A percentile compares a stretch with the other conserved stretches of the same genome.
phyloP scores from a whole-genome alignment of 31 red algal species.

The Asparagopsis taxiformis region DNA sequence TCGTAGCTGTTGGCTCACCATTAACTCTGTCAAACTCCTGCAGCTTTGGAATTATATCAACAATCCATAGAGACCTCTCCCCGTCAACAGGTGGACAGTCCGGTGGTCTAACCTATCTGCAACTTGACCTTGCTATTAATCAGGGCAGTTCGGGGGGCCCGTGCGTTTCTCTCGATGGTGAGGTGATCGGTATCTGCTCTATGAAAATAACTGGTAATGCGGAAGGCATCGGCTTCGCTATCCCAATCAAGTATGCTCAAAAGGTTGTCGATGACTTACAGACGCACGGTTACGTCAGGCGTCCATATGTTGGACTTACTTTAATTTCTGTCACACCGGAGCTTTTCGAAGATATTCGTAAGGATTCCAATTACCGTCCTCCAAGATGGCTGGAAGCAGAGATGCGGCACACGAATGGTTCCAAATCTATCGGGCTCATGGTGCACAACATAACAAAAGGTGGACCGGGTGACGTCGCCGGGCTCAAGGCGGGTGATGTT shows the following conservation, averaged over 20 bases:
- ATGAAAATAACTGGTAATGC: conserved; percentile 84
- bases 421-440: conserved; percentile 54
- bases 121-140: conserved; percentile 93
- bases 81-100: conserved; percentile 55
- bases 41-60: conserved; percentile 82
- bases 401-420: conserved; percentile 53
- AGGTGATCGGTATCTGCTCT: conserved; percentile 90
- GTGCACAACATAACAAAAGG: conserved; percentile 80
- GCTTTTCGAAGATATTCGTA: conserved; percentile 59
- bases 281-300: conserved; percentile 72
- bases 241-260: conserved; percentile 90
- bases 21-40: conserved; percentile 84
- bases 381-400: conserved; percentile 61
- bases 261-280: conserved; percentile 81
- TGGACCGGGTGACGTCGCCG: conserved; percentile 81
- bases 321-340: conserved; percentile 56
- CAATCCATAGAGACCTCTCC: conserved; percentile 64
- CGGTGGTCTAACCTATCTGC: conserved; percentile 85
- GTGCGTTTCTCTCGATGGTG: conserved; percentile 81
- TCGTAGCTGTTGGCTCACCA: conserved; percentile 82
- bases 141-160: conserved; percentile 86
- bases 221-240: conserved; percentile 88
- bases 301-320: conserved; percentile 69
- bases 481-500: conserved; percentile 78
- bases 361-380: conserved; percentile 58